Conservation (phyloP, 1,139 yeast species). For the Wickerhamiella pararugosa region DNA sequence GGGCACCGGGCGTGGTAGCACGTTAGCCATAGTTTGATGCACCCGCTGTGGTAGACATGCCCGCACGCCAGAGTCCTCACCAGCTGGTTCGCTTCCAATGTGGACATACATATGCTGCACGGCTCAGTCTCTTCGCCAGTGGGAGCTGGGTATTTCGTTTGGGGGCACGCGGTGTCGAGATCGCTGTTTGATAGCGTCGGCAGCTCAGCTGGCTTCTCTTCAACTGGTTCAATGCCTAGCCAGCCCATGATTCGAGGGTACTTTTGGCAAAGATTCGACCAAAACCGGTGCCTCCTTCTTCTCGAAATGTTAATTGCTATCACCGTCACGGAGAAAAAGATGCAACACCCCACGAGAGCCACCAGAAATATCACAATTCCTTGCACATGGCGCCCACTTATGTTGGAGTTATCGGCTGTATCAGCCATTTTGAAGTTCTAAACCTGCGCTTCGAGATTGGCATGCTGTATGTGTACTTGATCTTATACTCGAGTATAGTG, state of each 20-base stretch:
- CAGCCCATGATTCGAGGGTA: neutral
- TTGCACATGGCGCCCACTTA: neutral
- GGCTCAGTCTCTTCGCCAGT: neutral
- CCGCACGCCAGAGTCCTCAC: slow-evolving; percentile 60
- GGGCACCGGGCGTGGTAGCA: slow-evolving; percentile 73
- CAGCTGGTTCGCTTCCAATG: neutral
- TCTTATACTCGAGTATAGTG: too few relatives aligned
- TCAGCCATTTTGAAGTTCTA: too few relatives aligned
- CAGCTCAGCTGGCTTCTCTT: neutral
- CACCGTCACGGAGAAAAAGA: neutral
- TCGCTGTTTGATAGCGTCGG: neutral
- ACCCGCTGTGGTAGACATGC: slow-evolving; percentile 67
- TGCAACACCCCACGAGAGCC: slow-evolving; percentile 3
- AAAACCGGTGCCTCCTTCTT: neutral
- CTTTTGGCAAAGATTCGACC: neutral
- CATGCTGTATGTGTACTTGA: too few relatives aligned
- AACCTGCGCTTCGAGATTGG: too few relatives aligned
- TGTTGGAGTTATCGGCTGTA: too few relatives aligned
- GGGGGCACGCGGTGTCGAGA: slow-evolving; percentile 1
- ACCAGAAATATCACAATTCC: slow-evolving; percentile 1
- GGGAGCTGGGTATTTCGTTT: neutral
- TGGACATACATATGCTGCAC: slow-evolving; percentile 3
- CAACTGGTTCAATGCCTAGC: neutral
- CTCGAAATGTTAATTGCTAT: neutral
- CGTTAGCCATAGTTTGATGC: slow-evolving; percentile 74